Evolutionary conservation across 2,329 filamentous ascomycete genomes (phyloP).

Genomic region (Penicillium brasilianum): DNA sequence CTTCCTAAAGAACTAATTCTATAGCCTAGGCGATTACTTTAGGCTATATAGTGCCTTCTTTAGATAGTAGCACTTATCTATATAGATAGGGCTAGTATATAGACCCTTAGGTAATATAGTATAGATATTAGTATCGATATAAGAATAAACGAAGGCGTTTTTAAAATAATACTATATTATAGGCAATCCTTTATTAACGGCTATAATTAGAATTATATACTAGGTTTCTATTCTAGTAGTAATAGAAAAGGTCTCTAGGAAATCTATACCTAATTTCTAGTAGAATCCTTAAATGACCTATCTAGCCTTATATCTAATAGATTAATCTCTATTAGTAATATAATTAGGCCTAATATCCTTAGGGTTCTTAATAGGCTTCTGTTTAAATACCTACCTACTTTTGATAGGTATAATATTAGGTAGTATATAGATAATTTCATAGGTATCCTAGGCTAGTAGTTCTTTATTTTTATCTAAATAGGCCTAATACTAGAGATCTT

Average conservation of each 20-base stretch:
- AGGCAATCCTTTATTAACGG: neutral
- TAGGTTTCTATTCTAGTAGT: neutral
- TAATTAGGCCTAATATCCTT: neutral
- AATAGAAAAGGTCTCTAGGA: neutral
- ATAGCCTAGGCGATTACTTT: neutral
- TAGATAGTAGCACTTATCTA: neutral
- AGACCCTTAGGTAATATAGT: neutral
- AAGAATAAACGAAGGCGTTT: neutral
- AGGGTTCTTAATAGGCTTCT: neutral
- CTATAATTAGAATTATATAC: neutral
- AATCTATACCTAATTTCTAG: neutral
- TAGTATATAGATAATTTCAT: neutral
- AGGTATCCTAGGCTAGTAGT: neutral
- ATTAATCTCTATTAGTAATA: neutral
- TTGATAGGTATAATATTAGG: neutral
- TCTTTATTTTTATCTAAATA: neutral
- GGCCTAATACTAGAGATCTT: neutral
- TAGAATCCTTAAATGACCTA: neutral
- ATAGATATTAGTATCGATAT: neutral
- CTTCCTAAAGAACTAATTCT: neutral
- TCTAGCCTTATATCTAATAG: neutral
- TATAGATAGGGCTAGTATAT: neutral
- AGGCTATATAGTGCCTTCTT: neutral
- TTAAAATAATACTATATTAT: neutral
- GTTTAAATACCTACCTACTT: neutral